Conservation (phyloP, 129 eudicot species). For the Mikania micrantha region DNA sequence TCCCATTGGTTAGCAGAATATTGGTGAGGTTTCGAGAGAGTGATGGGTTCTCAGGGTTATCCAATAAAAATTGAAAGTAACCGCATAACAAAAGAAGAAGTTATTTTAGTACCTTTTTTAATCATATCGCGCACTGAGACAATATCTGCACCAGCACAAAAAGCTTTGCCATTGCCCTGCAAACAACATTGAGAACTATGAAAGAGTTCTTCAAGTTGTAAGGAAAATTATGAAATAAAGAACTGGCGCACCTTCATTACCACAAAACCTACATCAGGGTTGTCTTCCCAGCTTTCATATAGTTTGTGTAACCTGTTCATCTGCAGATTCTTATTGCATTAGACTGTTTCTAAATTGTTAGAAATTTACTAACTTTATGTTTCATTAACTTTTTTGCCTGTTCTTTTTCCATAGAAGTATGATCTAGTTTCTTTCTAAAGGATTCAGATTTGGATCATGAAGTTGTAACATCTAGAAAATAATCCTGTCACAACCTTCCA, state of each 20-base stretch:
- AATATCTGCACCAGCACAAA: slow-evolving; percentile 75
- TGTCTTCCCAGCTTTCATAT: slow-evolving; percentile 65
- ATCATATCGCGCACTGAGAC: slow-evolving; percentile 40
- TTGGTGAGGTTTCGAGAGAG: too few relatives aligned
- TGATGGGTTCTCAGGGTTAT: too few relatives aligned
- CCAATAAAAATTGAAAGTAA: background rate
- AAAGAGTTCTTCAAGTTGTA: background rate
- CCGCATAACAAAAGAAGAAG: background rate
- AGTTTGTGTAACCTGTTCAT: slow-evolving; percentile 49
- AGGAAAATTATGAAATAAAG: background rate
- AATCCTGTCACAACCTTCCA: background rate
- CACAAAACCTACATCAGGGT: slow-evolving; percentile 60
- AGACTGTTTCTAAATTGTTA: background rate
- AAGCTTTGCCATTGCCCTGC: slow-evolving; percentile 77
- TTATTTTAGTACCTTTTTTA: slow-evolving; percentile 32
- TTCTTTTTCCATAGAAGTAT: background rate
- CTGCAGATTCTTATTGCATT: slow-evolving; percentile 22
- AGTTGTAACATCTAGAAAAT: background rate
- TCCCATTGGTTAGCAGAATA: too few relatives aligned
- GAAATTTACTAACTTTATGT: background rate
- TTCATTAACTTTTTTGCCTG: background rate
- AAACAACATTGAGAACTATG: background rate
- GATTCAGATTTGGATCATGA: background rate
- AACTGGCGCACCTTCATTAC: slow-evolving; percentile 47
- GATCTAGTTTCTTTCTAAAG: background rate